Evolutionary conservation across 805 yeast genomes (phyloP), one percentile per base, ranked within the genome.

Genomic region (Ogataea paradorogensis): DNA sequence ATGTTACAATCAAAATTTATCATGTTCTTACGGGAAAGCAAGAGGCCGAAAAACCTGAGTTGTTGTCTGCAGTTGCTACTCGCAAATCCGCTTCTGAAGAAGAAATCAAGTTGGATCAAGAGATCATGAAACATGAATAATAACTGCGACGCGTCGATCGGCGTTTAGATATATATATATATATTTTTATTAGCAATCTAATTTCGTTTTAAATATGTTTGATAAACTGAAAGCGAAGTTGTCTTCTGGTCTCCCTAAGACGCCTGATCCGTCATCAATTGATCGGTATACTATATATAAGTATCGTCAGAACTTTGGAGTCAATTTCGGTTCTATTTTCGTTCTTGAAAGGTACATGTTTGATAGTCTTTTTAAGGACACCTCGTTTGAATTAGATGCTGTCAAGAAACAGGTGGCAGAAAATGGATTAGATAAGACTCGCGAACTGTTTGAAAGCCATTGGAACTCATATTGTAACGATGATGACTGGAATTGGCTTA

Each of bases 261-360:
- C 69, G 0, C 32, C 50, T 15, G 45, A 41, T 7, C 78, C 74
- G 4, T 53, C 70, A 7, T 57, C 55, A 36, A 32, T 38, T 21
- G 42, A 38, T 35, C 36, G 33, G 9, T 65, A 61, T 28, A 69
- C 79, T 16, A 71, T 84, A n/a, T 79, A 70, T 52, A 81, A 74
- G 51, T 63, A 71, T 15, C 66, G 93, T 37, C 65, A 65, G 50
- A 85, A 86, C 55, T 80, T 76, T 55, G 98, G 96, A 6, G 95
- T 86, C 23, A 90, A 89, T 60, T 65, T 90, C 28, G 98, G 98
- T 0, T 74, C 89, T 0, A 62, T 83, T 42, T 90, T 89, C 59
- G 81, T 89, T 1, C 69, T 78, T 32, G 97, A 90, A 56, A 80
- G 79, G 51, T 90, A 86, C 80, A 85, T 88, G 25, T 84, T 65